A percentile compares a stretch with the other conserved stretches of the same genome.
phyloP scores from a whole-genome alignment of 805 yeast genomes.

The Ogataea polymorpha region DNA sequence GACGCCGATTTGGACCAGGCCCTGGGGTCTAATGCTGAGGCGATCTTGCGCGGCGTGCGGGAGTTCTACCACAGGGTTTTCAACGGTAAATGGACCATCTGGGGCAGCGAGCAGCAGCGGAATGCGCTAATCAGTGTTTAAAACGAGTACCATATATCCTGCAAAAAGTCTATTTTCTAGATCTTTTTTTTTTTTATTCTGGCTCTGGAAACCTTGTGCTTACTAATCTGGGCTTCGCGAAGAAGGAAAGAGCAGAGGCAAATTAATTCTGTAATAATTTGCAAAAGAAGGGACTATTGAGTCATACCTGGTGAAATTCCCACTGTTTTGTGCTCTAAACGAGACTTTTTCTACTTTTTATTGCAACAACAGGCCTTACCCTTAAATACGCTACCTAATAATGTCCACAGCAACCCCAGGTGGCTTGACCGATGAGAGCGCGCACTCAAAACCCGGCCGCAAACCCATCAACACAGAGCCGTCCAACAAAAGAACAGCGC shows the following conservation, averaged over 20 bases:
- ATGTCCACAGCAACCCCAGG: constrained; percentile 5
- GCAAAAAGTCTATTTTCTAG: neutral
- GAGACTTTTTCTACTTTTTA: neutral
- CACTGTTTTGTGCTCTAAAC: neutral
- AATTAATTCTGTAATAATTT: neutral
- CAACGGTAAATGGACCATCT: neutral
- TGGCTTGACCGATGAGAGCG: constrained; percentile 3
- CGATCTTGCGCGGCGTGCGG: neutral
- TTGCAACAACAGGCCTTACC: neutral
- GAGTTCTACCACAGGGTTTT: neutral
- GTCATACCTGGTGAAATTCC: neutral
- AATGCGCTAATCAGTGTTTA: neutral
- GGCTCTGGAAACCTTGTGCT: neutral
- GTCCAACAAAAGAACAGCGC: constrained; percentile 88
- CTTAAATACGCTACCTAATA: neutral
- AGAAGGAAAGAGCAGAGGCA: neutral
- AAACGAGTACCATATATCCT: neutral
- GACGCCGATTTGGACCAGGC: neutral
- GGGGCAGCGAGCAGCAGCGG: neutral
- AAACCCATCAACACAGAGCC: constrained; percentile 72
- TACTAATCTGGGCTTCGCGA: constrained; percentile 2
- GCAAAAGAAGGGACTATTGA: neutral
- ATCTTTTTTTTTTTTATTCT: neutral
- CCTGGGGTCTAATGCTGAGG: neutral
- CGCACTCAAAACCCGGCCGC: constrained; percentile 63